Evolutionary conservation across 129 eudicot genomes (phyloP).

Genomic region (Saposhnikovia divaricata): DNA sequence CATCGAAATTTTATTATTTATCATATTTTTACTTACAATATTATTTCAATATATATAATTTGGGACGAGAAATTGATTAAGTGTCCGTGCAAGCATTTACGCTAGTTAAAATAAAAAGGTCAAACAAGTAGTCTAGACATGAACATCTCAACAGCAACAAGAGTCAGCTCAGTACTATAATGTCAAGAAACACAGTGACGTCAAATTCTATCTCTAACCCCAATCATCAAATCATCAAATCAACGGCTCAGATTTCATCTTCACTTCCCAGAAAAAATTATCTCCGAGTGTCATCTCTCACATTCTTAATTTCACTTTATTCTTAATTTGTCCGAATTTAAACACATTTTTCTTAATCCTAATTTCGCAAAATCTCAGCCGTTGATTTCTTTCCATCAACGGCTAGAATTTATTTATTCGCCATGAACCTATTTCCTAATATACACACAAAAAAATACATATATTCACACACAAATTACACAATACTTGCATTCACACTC

Average conservation of each 20-base stretch:
- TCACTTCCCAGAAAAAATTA: not conserved
- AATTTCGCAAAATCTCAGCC: not conserved
- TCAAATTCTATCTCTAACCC: not conserved
- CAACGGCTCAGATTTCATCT: conserved; percentile 1
- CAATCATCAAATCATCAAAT: not conserved
- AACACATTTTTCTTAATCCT: not conserved
- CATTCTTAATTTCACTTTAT: not conserved
- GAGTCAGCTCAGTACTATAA: not conserved
- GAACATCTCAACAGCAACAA: not conserved
- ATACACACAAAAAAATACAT: not conserved
- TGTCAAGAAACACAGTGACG: too few species aligned
- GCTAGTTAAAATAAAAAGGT: not conserved
- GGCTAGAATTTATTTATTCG: not conserved
- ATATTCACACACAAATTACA: not conserved
- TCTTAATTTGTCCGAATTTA: not conserved
- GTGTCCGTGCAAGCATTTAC: too few species aligned
- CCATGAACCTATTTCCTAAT: conserved; percentile 2
- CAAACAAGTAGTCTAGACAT: not conserved
- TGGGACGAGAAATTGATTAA: too few species aligned
- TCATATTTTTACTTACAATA: too few species aligned
- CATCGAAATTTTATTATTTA: too few species aligned
- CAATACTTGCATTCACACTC: not conserved
- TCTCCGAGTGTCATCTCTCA: not conserved
- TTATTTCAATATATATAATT: too few species aligned
- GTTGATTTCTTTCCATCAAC: conserved; percentile 9